Evolutionary conservation across 192 early-diverging fungal genomes (phyloP).

Genomic region (Coemansia sp.): DNA sequence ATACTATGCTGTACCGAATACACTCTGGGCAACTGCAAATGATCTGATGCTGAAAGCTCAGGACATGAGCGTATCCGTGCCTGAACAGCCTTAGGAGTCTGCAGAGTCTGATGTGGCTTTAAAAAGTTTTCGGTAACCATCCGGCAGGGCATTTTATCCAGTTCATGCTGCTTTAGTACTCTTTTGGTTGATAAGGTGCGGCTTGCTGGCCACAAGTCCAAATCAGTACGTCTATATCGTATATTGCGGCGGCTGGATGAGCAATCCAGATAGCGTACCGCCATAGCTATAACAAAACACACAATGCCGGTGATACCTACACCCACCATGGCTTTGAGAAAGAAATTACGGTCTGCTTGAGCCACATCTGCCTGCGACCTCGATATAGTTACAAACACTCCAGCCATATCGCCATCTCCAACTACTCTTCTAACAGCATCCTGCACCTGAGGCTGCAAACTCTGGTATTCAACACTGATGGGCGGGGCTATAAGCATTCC

Average conservation of each 20-base stretch:
- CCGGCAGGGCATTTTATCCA: constrained; percentile 38
- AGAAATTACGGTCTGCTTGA: constrained; percentile 43
- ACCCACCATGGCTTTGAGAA: constrained; percentile 50
- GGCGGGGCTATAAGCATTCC: constrained; percentile 13
- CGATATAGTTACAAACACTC: constrained; percentile 33
- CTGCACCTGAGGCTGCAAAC: constrained; percentile 14
- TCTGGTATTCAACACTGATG: constrained; percentile 16
- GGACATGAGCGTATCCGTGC: neutral
- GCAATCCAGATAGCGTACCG: constrained; percentile 47
- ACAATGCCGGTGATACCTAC: constrained; percentile 48
- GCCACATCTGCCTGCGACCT: constrained; percentile 36
- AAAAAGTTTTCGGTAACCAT: constrained; percentile 7
- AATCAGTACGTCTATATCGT: neutral
- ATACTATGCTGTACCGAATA: constrained; percentile 12
- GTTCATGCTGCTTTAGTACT: constrained; percentile 34
- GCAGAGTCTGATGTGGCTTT: neutral
- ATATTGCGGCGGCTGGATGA: too few species aligned
- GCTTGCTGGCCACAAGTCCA: constrained; percentile 2
- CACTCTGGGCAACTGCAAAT: neutral
- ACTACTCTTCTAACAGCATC: neutral
- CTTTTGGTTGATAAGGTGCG: constrained; percentile 8
- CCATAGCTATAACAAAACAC: constrained; percentile 46
- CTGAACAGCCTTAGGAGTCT: too few species aligned
- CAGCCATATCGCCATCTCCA: neutral
- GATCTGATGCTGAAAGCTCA: neutral